Evolutionary conservation across 352 stramenopile species (phyloP).

Genomic region (Phytopythium mirpurense): DNA sequence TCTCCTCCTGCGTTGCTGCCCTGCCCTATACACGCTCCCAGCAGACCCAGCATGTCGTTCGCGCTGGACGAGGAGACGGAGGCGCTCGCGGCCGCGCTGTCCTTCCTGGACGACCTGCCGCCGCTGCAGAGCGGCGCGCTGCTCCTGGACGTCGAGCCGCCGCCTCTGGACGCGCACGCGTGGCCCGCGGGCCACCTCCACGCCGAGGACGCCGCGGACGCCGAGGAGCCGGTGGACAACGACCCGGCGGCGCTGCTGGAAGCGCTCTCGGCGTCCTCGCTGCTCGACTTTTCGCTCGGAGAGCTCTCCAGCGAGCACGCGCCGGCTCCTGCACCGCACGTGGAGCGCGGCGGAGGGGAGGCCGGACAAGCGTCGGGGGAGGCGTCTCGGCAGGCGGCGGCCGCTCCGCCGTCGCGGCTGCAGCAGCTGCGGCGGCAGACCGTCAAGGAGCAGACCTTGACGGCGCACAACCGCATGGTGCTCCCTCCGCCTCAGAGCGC

Average conservation of each 20-base stretch:
- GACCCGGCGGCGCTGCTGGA: constrained; percentile 17
- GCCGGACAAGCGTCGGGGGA: constrained; percentile 1
- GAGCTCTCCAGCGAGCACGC: neutral
- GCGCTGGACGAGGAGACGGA: constrained; percentile 19
- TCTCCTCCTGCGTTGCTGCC: too few species aligned
- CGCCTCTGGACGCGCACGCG: neutral
- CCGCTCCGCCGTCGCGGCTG: neutral
- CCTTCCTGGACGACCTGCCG: constrained; percentile 28
- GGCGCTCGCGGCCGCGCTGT: constrained; percentile 15
- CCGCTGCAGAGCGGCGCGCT: constrained; percentile 12
- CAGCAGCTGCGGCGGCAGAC: constrained; percentile 1
- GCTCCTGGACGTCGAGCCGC: constrained; percentile 22
- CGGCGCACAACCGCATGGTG: constrained; percentile 7
- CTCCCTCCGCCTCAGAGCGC: neutral
- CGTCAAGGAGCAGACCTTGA: neutral
- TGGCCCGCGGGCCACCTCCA: neutral
- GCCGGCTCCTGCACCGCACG: too few species aligned
- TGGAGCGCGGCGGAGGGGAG: neutral
- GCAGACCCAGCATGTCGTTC: too few species aligned
- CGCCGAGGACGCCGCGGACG: too few species aligned
- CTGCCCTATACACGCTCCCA: too few species aligned
- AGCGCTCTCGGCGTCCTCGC: constrained; percentile 7
- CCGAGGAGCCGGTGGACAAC: constrained; percentile 5
- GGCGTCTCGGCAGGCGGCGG: neutral
- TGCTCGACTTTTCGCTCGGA: constrained; percentile 3